Evolutionary conservation across 345 rosid genomes (phyloP).

Genomic region (Noccaea caerulescens): DNA sequence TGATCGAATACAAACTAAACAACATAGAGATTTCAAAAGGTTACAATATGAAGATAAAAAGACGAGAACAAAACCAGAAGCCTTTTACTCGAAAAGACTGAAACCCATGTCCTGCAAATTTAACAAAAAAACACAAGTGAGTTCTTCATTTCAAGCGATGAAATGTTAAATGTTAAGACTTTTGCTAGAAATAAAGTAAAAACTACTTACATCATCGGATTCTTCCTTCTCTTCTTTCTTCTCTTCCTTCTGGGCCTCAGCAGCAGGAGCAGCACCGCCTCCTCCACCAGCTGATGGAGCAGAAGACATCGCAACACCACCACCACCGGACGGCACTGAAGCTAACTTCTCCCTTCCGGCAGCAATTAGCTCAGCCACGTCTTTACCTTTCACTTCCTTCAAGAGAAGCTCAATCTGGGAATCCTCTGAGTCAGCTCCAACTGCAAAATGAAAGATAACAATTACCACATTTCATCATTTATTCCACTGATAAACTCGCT

Average conservation of each 20-base stretch:
- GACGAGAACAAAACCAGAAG: constrained; percentile 10
- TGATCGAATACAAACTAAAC: constrained; percentile 14
- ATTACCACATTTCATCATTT: background rate
- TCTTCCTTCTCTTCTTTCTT: constrained; percentile 81
- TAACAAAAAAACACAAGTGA: background rate
- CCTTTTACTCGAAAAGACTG: constrained; percentile 57
- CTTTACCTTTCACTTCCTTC: constrained; percentile 70
- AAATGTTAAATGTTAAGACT: background rate
- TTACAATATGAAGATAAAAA: background rate
- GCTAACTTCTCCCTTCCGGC: constrained; percentile 85
- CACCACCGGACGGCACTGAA: constrained; percentile 68
- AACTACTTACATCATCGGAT: constrained; percentile 72
- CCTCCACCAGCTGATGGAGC: constrained; percentile 48
- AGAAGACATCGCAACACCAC: constrained; percentile 48
- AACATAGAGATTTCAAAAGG: constrained; percentile 10
- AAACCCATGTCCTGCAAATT: constrained; percentile 68
- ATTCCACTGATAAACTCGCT: background rate
- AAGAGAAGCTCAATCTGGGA: constrained; percentile 64
- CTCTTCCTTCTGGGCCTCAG: constrained; percentile 79
- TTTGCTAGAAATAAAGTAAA: background rate
- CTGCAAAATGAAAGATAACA: constrained; percentile 41
- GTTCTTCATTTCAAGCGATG: background rate
- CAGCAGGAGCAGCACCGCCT: constrained; percentile 50
- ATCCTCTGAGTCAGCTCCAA: constrained; percentile 72
- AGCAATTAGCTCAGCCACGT: constrained; percentile 75